Conservation (phyloP, 768 basidiomycete genomes). For the Termitomyces sp. region DNA sequence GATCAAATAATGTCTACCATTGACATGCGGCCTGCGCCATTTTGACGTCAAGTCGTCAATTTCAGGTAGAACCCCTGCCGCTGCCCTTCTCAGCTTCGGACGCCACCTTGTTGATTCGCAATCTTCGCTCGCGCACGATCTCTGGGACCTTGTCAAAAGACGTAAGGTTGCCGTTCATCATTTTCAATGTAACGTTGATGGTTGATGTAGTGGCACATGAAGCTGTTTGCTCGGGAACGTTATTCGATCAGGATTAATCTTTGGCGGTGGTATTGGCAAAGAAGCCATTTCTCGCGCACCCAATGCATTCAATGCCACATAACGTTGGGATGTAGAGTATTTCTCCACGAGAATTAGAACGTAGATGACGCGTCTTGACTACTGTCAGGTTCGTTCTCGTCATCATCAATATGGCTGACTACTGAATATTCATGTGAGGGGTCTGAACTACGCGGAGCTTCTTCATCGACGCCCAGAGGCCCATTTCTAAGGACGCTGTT, state of each 20-base stretch:
- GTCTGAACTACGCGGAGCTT: constrained; percentile 38
- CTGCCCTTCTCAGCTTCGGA: constrained; percentile 58
- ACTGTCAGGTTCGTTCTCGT: constrained; percentile 13
- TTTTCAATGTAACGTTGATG: constrained; percentile 65
- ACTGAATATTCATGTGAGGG: constrained; percentile 11
- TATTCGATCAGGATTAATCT: constrained; percentile 26
- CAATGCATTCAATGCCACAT: constrained; percentile 78
- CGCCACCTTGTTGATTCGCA: constrained; percentile 57
- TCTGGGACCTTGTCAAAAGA: constrained; percentile 55
- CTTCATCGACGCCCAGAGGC: constrained; percentile 28
- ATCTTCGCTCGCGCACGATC: constrained; percentile 68
- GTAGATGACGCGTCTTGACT: constrained; percentile 14
- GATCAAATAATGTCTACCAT: constrained; percentile 55
- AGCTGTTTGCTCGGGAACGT: constrained; percentile 83
- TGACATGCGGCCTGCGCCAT: constrained; percentile 68
- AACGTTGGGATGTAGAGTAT: constrained; percentile 85
- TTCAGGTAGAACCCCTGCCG: constrained; percentile 80
- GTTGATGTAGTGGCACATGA: constrained; percentile 66
- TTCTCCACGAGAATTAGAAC: constrained; percentile 50
- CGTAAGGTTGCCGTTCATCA: constrained; percentile 32
- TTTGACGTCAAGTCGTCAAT: constrained; percentile 66
- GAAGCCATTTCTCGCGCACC: constrained; percentile 80
- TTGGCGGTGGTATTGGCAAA: constrained; percentile 34
- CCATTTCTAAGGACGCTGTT: constrained; percentile 31
- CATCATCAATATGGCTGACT: constrained; percentile 16